Evolutionary conservation across 257 asterid genomes (phyloP).

Genomic region (Ilex aquifolium): DNA sequence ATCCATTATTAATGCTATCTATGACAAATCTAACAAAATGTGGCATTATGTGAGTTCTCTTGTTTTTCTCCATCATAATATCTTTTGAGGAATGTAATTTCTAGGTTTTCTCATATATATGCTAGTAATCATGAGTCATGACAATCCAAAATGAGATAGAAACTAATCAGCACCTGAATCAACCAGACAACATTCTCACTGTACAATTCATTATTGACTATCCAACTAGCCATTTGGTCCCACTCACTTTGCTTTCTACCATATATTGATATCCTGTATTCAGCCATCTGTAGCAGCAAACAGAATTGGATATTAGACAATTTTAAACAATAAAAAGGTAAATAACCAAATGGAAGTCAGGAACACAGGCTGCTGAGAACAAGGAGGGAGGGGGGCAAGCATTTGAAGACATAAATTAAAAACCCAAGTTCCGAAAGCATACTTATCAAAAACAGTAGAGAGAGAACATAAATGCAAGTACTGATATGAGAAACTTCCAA

Average conservation of each 20-base stretch:
- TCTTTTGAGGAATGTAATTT: too few relatives aligned
- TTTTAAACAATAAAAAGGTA: conserved; percentile 7
- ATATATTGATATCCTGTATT: conserved; percentile 82
- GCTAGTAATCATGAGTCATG: not conserved
- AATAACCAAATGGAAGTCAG: conserved; percentile 10
- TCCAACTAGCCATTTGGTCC: conserved; percentile 99
- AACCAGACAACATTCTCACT: conserved; percentile 96
- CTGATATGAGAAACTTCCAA: too few relatives aligned
- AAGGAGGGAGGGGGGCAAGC: not conserved
- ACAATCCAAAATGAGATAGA: not conserved
- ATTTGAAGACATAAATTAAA: too few relatives aligned
- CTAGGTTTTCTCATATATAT: too few relatives aligned
- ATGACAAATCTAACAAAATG: too few relatives aligned
- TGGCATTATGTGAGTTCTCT: too few relatives aligned
- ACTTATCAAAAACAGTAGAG: not conserved
- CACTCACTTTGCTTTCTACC: conserved; percentile 98
- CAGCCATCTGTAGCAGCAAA: conserved; percentile 79
- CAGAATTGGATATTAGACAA: conserved; percentile 9
- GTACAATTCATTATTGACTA: conserved; percentile 78
- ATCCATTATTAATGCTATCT: too few relatives aligned
- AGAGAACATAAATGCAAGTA: too few relatives aligned
- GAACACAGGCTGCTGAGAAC: too few relatives aligned
- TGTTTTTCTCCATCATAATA: too few relatives aligned
- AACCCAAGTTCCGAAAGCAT: not conserved
- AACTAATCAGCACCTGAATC: conserved; percentile 60